Evolutionary conservation across 202 grass and related monocot species (phyloP), one percentile per base, ranked within the genome.

Genomic region (Musa balbisiana): DNA sequence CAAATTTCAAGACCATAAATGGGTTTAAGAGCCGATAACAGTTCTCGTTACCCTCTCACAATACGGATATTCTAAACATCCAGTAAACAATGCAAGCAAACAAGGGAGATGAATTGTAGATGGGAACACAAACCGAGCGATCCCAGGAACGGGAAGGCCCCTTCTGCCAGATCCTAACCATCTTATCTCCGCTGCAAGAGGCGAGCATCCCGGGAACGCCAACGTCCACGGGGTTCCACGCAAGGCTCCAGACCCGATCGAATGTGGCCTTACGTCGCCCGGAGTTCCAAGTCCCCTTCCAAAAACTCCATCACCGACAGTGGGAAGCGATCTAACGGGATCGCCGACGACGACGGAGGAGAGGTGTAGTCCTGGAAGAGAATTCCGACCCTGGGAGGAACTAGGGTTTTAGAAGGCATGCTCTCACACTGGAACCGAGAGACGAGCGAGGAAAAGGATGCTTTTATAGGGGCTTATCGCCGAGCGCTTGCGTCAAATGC

Each of bases 131-230:
- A 67, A 98, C 94, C 88, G 90, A 85, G 91, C 91, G 92, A 33
- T 80, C 84, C 91, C 91, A 98, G 15, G 73, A 67, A 79, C 85
- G 80, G 49, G 84, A 75, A 50, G 91, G 63, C 0, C 76, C 84
- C 76, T 78, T 78, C 83, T 88, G 90, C 94, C 94, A 93, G 90
- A 98, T 93, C 79, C 88, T 73, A 19, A 93, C 83, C 50, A 84
- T 76, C 86, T 92, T 98, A 75, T 98, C 91, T 56, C 91, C 88
- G 75, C 80, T 78, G 79, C 91, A 98, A 79, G 94, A 92, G 77
- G 94, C 91, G 53, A 98, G 87, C 81, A 94, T 81, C 75, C n/a
- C 86, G 83, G 77, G 76, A 76, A 21, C 81, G 53, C 51, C 75
- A 11, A 21, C 86, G 17, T 83, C 84, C 16, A 81, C 78, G n/a